phyloP scores from a whole-genome alignment of 306 rosid genomes.

The Dicorynia guianensis region DNA sequence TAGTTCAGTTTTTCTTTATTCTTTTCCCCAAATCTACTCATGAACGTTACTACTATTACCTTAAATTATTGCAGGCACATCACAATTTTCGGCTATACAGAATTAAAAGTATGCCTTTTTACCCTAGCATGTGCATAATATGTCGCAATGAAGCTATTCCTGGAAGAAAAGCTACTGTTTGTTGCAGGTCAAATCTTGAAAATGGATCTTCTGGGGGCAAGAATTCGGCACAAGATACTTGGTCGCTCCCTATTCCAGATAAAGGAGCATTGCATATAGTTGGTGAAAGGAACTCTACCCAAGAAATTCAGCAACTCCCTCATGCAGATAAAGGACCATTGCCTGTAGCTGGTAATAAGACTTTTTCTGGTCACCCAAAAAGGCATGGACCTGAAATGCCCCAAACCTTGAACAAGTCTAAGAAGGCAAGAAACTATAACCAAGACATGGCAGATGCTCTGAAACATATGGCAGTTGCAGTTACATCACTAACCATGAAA shows the following conservation, averaged over 20 bases:
- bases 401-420: conserved; percentile 32
- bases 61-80: conserved; percentile 22
- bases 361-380: conserved; percentile 37
- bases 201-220: not conserved
- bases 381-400: conserved; percentile 39
- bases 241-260: not conserved
- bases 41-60: conserved; percentile 22
- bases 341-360: conserved; percentile 9
- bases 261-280: not conserved
- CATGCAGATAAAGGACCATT: conserved; percentile 26
- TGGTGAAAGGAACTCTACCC: not conserved
- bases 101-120: conserved; percentile 26
- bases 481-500: conserved; percentile 52
- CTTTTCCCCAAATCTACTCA: not conserved
- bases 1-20: not conserved
- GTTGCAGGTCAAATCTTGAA: conserved; percentile 4
- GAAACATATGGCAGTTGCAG: conserved; percentile 43
- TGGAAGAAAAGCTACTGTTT: not conserved
- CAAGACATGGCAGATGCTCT: conserved; percentile 39
- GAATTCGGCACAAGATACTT: conserved; percentile 2
- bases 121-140: conserved; percentile 19
- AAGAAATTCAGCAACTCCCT: conserved; percentile 10
- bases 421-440: conserved; percentile 37
- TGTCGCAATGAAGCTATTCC: conserved; percentile 32
- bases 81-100: conserved; percentile 32